Conservation (phyloP, 495 filamentous ascomycete species). For the Friedmanniomyces endolithicus region DNA sequence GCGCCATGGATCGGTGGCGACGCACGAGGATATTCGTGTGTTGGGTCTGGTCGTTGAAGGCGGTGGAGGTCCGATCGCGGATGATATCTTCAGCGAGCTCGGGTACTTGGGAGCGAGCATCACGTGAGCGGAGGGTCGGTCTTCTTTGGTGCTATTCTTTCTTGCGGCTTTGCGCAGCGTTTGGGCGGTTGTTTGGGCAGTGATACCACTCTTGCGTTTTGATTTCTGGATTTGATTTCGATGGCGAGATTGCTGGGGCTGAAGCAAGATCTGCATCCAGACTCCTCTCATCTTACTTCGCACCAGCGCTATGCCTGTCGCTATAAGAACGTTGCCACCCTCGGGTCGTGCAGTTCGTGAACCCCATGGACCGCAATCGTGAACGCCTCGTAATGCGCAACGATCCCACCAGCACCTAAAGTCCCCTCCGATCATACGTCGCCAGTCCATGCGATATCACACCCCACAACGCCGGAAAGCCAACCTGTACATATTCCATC, state of each 20-base stretch:
- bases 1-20: background rate
- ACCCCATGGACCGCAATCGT: background rate
- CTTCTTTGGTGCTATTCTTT: background rate
- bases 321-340: no score
- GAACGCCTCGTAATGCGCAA: background rate
- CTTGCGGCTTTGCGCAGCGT: background rate
- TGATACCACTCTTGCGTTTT: background rate
- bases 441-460: background rate
- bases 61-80: constrained; percentile 1
- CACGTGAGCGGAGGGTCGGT: background rate
- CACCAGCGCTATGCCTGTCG: no score
- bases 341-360: background rate
- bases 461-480: no score
- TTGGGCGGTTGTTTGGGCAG: background rate
- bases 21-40: background rate
- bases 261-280: no score
- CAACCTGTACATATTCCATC: background rate
- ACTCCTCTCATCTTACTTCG: no score
- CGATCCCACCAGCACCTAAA: background rate
- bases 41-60: background rate
- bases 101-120: constrained; percentile 14
- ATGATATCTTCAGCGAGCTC: constrained; percentile 16
- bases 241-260: no score
- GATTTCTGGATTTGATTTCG: no score
- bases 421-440: background rate